These are phyloP conservation scores for Hortiboletus campestris DNA, from an alignment of 768 basidiomycete species.

Conservation along the genomic window DNA sequence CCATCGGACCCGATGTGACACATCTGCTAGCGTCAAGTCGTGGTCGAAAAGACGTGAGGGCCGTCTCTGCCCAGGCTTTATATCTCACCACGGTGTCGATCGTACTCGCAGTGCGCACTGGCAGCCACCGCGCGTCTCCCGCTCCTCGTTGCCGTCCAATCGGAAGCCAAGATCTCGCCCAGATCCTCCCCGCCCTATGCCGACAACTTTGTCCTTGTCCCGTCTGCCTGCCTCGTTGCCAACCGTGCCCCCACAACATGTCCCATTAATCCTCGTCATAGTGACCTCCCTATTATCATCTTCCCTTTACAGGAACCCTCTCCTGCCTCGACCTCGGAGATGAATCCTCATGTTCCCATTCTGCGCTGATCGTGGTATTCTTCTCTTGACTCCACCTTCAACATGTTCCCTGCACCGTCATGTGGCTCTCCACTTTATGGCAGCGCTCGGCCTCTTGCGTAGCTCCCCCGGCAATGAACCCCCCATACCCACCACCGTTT, in stretches of 20 bases:
- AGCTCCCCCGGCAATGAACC: conserved; percentile 26
- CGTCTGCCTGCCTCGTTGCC: conserved; percentile 18
- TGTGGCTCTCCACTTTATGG: conserved; percentile 18
- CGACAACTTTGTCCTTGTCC: conserved; percentile 19
- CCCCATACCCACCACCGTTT: background rate
- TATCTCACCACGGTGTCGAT: conserved; percentile 21
- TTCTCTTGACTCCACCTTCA: conserved; percentile 29
- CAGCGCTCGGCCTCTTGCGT: conserved; percentile 16
- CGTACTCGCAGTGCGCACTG: conserved; percentile 13
- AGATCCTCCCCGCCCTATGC: conserved; percentile 16
- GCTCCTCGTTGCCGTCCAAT: conserved; percentile 18
- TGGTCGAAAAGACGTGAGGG: conserved; percentile 32
- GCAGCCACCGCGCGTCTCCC: conserved; percentile 13
- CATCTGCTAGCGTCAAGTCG: conserved; percentile 33
- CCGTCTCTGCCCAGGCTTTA: conserved; percentile 30
- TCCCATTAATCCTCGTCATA: conserved; percentile 18
- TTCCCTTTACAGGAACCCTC: conserved; percentile 18
- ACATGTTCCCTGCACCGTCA: conserved; percentile 28
- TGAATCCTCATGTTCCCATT: conserved; percentile 34
- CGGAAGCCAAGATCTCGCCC: conserved; percentile 8
- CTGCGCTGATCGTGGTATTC: conserved; percentile 26
- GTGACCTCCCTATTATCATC: conserved; percentile 22
- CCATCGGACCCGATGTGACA: conserved; percentile 36
- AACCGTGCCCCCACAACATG: background rate
- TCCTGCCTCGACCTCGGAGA: conserved; percentile 32